Conservation (phyloP, 1,284 basidiomycete genomes). For the Tausonia pullulans region DNA sequence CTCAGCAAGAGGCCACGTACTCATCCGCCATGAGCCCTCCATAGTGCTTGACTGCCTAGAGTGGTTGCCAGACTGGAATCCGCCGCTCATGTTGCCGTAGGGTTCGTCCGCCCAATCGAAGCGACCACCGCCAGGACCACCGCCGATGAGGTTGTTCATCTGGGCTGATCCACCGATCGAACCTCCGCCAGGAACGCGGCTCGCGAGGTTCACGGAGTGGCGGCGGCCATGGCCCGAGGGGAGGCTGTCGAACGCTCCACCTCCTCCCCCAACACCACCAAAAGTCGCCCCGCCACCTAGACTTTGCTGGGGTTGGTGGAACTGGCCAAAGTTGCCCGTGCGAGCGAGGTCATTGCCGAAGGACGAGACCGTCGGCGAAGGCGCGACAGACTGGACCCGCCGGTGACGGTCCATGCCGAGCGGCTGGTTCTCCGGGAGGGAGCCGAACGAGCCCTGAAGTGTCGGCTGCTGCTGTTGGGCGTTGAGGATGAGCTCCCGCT, state of each 20-base stretch:
- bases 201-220: conserved; percentile 78
- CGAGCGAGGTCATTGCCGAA: conserved; percentile 11
- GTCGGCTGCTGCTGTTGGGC: conserved; percentile 66
- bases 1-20: conserved; percentile 40
- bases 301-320: too few species aligned
- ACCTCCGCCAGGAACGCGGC: conserved; percentile 11
- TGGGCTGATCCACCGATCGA: neutral
- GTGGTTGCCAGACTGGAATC: conserved; percentile 39
- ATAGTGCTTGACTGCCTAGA: conserved; percentile 39
- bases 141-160: too few species aligned
- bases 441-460: conserved; percentile 46
- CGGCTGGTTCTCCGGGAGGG: conserved; percentile 21
- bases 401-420: conserved; percentile 49
- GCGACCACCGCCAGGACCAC: neutral
- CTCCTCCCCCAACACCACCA: neutral
- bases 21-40: conserved; percentile 75
- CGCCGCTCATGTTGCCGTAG: conserved; percentile 5
- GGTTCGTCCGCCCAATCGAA: conserved; percentile 17
- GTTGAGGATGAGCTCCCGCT: conserved; percentile 57
- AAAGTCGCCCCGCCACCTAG: too few species aligned
- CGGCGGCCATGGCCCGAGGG: conserved; percentile 73
- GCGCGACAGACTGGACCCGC: conserved; percentile 66
- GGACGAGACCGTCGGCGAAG: conserved; percentile 33
- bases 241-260: conserved; percentile 10
- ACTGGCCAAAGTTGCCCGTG: too few species aligned